Evolutionary conservation across 1,284 basidiomycete genomes (phyloP).

Genomic region (Exobasidium cylindrosporum): DNA sequence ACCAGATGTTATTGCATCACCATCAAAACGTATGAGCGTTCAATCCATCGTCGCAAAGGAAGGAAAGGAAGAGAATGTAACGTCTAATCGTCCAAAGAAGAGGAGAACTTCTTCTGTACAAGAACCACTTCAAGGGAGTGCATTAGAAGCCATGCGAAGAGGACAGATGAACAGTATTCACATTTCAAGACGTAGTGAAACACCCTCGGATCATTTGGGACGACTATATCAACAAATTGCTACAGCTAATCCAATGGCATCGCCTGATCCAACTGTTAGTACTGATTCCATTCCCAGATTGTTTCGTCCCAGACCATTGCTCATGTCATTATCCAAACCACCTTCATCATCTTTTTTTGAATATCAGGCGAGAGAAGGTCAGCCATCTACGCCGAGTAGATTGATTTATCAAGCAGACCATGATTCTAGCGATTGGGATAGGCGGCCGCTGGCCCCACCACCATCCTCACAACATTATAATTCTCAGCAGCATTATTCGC

Average conservation of each 20-base stretch:
- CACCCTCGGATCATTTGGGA: neutral
- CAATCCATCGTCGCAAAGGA: neutral
- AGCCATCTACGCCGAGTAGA: neutral
- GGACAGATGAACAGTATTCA: neutral
- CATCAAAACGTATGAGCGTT: constrained; percentile 1
- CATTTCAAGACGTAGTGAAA: neutral
- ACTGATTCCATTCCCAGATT: neutral
- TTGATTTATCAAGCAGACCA: too few species aligned
- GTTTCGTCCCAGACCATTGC: neutral
- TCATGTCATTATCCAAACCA: neutral
- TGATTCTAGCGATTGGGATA: neutral
- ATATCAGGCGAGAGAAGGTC: neutral
- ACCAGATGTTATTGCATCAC: neutral
- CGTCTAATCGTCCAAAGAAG: neutral
- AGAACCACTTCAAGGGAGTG: constrained; percentile 1
- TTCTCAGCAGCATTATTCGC: neutral
- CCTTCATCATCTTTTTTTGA: neutral
- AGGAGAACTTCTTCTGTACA: constrained; percentile 5
- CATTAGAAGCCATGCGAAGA: neutral
- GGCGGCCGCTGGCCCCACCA: too few species aligned
- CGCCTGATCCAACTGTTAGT: neutral
- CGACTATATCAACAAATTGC: neutral
- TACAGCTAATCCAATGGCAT: neutral
- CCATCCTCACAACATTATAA: neutral
- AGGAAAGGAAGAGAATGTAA: neutral